Percentiles rank a stretch among this genome's conserved stretches.
These are phyloP conservation scores for Phytophthora citricola DNA, from an alignment of 352 stramenopile genomes.

Conservation along the genomic window DNA sequence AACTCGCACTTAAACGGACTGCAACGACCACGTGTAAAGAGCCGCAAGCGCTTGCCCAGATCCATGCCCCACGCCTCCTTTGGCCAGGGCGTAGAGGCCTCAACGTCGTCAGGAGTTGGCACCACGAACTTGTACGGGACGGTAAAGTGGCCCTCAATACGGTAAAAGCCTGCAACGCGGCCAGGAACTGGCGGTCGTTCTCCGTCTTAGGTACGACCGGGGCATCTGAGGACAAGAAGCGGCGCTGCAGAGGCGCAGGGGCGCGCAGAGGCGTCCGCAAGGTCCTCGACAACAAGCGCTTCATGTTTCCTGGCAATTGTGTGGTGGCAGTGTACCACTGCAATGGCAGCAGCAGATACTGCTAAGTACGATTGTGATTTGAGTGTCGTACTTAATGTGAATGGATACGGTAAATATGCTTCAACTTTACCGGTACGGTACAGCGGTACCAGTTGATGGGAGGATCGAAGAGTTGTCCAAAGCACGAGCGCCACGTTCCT, in stretches of 20 bases:
- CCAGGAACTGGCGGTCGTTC: constrained; percentile 62
- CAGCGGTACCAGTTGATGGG: constrained; percentile 14
- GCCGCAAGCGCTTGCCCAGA: constrained; percentile 56
- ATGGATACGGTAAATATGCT: background rate
- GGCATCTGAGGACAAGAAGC: background rate
- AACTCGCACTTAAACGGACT: constrained; percentile 65
- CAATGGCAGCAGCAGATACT: background rate
- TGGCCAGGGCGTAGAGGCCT: constrained; percentile 43
- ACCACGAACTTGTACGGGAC: constrained; percentile 71
- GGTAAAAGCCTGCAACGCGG: constrained; percentile 56
- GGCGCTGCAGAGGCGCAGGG: constrained; percentile 7
- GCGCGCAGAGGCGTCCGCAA: constrained; percentile 2
- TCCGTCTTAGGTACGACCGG: constrained; percentile 31
- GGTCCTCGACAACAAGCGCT: constrained; percentile 16
- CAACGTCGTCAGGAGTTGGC: constrained; percentile 20
- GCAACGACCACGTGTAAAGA: constrained; percentile 66
- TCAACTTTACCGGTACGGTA: constrained; percentile 9
- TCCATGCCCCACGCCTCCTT: constrained; percentile 54
- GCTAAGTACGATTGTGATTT: constrained; percentile 10
- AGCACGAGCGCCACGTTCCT: constrained; percentile 18
- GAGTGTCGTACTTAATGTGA: background rate
- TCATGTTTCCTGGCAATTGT: constrained; percentile 18
- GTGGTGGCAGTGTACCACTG: constrained; percentile 12
- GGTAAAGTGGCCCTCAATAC: constrained; percentile 71
- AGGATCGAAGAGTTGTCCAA: background rate